Conservation (phyloP, 2,329 filamentous ascomycete genomes). For the Colletotrichum sp. region DNA sequence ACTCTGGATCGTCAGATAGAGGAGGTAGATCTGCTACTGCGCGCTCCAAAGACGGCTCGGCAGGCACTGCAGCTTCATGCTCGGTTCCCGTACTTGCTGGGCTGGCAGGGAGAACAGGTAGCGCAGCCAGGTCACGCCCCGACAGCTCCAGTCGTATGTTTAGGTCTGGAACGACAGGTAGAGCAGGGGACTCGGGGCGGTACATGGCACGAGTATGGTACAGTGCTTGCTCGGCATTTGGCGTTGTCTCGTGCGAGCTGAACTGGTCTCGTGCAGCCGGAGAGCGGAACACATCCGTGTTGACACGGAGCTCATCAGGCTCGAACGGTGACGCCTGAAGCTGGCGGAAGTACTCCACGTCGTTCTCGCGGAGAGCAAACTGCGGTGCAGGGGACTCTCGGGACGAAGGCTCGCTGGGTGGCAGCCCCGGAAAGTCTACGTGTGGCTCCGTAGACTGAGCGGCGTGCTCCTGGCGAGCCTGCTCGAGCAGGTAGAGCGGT, state of each 20-base stretch:
- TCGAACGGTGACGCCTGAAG: constrained; percentile 23
- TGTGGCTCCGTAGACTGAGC: constrained; percentile 28
- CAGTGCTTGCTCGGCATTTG: constrained; percentile 56
- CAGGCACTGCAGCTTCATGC: not conserved
- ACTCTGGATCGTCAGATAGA: constrained; percentile 10
- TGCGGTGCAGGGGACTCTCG: constrained; percentile 38
- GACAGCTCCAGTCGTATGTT: not conserved
- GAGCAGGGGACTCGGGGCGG: not conserved
- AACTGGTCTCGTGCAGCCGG: constrained; percentile 47
- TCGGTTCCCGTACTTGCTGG: not conserved
- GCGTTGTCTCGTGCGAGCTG: constrained; percentile 71
- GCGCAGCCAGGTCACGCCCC: not conserved
- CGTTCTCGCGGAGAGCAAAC: constrained; percentile 30
- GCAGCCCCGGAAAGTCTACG: constrained; percentile 55
- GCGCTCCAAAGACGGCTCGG: not conserved
- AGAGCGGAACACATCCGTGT: constrained; percentile 40
- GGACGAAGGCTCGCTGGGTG: constrained; percentile 44
- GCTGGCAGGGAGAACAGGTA: constrained; percentile 6
- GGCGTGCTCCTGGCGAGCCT: constrained; percentile 43
- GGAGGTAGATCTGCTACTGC: constrained; percentile 1
- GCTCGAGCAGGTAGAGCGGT: constrained; percentile 83
- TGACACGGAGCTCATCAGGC: constrained; percentile 39
- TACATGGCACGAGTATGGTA: constrained; percentile 3
- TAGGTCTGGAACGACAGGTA: not conserved
- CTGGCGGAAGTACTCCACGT: constrained; percentile 25